Evolutionary conservation across 371 early-diverging fungal genomes (phyloP), one percentile per base, ranked within the genome.

Genomic region (Mucor mucedo): DNA sequence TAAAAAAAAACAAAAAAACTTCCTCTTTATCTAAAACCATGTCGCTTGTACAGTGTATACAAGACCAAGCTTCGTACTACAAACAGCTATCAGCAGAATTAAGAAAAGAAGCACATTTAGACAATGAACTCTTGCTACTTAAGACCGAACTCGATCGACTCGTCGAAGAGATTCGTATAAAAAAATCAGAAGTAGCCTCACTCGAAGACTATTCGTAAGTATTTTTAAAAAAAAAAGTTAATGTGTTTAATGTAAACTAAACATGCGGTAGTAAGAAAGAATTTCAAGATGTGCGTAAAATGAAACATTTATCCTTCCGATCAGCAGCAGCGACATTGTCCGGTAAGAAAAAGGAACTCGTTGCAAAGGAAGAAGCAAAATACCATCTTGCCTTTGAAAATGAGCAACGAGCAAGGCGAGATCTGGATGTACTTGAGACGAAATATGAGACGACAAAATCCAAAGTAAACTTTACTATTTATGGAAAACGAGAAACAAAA

Each of bases 311-410:
- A 13, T 71, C 76, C 13, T 56, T 80, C 40, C 63, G 66, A 49
- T 74, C 75, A 27, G 78, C 76, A 21, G 74, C 78, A 27, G 80
- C 80, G 2, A 74, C 75, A 4, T 45, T 80, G 35, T 65, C 70
- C 27, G 76, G 80, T n/a, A 71, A 72, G 54, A 80, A 77, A 60
- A 76, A 74, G 38, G 78, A 70, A 41, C 38, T 64, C 33, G 62
- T 55, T 27, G 75, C 74, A 5, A 71, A 70, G 39, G 71, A 76
- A 52, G 71, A 77, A 57, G 74, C 70, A 5, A 73, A 67, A 40
- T 80, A 80, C 32, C 80, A 80, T 7, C 54, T 62, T 1, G 76
- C 80, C 3, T 80, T 80, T 64, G 80, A 80, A 30, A 66, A 57
- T 50, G 80, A 80, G 53, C 79, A 79, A 40, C 35, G 62, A 21